Base-by-base conservation (phyloP, 83 land plant genomes). In the Thuja plicata region DNA sequence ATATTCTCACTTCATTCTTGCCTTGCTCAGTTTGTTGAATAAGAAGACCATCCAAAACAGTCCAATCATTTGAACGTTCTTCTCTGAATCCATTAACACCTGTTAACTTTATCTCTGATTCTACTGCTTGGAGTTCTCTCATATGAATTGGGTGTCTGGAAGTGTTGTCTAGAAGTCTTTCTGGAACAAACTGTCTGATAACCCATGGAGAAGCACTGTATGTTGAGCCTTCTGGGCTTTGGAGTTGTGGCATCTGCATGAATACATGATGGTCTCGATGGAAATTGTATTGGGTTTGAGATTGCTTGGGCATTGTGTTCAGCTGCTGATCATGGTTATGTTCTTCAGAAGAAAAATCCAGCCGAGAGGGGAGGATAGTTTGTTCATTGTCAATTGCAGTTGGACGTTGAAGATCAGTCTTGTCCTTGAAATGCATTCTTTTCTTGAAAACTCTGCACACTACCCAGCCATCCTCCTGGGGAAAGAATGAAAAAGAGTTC, bases 371-470 rank as follows among this genome's bases (percentile, higher is more conserved):
- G 10, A 24, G 16, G 4, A 35, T 76, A 1, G 5, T 21, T 54
- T 48, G 54, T 52, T 85, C 57, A 12, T 84, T 57, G 30, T 85
- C 60, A 21, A 52, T 52, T 83, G 55, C 54, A 10, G 27, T 83
- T 85, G 62, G 37, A 16, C 55, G 86, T 30, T 85, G 50, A 50
- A 13, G 16, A 2, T 85, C 86, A 52, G 30, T 24, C 2, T 32
- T 85, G 62, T 54, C 86, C 55, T 85, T 85, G 34, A 34, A 80
- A 81, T 87, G 92, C 87, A 74, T 94, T 74, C 93, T 92, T 89
- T 94, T 94, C 93, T 92, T 94, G 88, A 94, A 94, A 15, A 94
- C 95, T 83, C 95, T 89, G 87, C 95, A 94, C n/a, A 94, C 95
- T 0, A 94, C 95, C 96, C 96, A 94, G 15, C 96, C 96, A 66